phyloP scores from a whole-genome alignment of 805 yeast species.

The Tetrapisispora iriomotensis region DNA sequence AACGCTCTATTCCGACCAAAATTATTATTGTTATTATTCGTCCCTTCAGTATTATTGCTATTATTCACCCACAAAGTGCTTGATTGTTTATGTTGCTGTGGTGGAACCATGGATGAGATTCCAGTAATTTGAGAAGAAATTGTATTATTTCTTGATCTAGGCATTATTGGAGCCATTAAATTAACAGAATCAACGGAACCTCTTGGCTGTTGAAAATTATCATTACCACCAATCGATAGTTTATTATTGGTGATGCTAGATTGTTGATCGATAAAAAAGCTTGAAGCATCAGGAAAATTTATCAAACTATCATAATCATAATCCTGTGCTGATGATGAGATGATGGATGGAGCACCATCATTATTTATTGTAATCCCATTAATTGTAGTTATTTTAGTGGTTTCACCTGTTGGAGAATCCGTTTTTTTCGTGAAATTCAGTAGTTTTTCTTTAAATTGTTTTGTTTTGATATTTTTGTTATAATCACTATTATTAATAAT shows the following conservation, averaged over 20 bases:
- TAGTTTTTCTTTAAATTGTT: constrained; percentile 1
- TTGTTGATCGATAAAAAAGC: constrained; percentile 11
- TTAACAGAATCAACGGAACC: constrained; percentile 26
- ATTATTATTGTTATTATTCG: constrained; percentile 2
- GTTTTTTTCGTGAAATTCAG: neutral
- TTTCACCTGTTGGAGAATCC: neutral
- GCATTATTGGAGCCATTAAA: constrained; percentile 14
- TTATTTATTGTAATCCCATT: constrained; percentile 13
- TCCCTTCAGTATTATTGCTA: constrained; percentile 2
- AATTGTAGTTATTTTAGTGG: constrained; percentile 8
- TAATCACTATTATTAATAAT: constrained; percentile 1
- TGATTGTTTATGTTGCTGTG: constrained; percentile 5
- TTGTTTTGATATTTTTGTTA: neutral
- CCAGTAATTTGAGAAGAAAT: constrained; percentile 30
- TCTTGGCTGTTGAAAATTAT: constrained; percentile 12
- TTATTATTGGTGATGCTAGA: constrained; percentile 1
- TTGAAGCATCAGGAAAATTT: constrained; percentile 22
- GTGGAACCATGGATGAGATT: constrained; percentile 19
- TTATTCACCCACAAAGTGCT: constrained; percentile 1
- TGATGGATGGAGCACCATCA: constrained; percentile 4
- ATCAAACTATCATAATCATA: constrained; percentile 18
- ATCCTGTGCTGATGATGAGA: constrained; percentile 24
- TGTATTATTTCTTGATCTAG: constrained; percentile 29
- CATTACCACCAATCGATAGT: neutral
- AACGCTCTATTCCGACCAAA: constrained; percentile 22